These are phyloP conservation scores for Candida nemodendra DNA, from an alignment of 805 yeast genomes.

Conservation along the genomic window DNA sequence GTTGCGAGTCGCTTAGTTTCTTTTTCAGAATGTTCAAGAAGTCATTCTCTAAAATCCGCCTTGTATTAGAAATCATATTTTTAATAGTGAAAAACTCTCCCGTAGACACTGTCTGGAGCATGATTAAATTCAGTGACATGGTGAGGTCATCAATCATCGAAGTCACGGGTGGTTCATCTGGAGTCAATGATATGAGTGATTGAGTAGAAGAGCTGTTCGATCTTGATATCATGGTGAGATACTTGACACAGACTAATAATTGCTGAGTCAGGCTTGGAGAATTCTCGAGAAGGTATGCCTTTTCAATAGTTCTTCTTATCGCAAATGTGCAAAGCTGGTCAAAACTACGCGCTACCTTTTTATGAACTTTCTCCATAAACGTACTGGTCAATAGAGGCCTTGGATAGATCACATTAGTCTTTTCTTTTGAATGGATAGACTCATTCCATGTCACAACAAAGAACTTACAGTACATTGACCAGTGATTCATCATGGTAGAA, in stretches of 20 bases:
- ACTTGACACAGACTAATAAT: constrained; percentile 29
- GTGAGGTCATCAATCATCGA: constrained; percentile 86
- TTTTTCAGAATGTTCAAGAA: constrained; percentile 54
- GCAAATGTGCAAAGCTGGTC: constrained; percentile 65
- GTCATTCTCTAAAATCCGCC: constrained; percentile 61
- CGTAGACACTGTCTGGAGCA: constrained; percentile 66
- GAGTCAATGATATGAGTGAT: constrained; percentile 30
- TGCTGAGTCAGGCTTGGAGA: constrained; percentile 54
- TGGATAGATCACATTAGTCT: constrained; percentile 42
- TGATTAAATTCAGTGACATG: constrained; percentile 64
- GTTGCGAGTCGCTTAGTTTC: constrained; percentile 45
- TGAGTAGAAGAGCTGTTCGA: constrained; percentile 18
- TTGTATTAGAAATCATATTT: constrained; percentile 52
- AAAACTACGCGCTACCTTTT: constrained; percentile 57
- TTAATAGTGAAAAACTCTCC: constrained; percentile 62
- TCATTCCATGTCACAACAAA: constrained; percentile 67
- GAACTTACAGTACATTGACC: constrained; percentile 79
- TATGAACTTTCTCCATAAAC: constrained; percentile 53
- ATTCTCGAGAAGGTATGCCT: constrained; percentile 77
- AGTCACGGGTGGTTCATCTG: constrained; percentile 66
- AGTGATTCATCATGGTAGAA: constrained; percentile 74
- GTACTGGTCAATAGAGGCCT: constrained; percentile 51
- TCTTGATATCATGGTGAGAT: constrained; percentile 22
- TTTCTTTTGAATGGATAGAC: constrained; percentile 29
- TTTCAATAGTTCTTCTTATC: constrained; percentile 74